Conservation (phyloP, 2,329 filamentous ascomycete species). For the Keithomyces neogunnii region DNA sequence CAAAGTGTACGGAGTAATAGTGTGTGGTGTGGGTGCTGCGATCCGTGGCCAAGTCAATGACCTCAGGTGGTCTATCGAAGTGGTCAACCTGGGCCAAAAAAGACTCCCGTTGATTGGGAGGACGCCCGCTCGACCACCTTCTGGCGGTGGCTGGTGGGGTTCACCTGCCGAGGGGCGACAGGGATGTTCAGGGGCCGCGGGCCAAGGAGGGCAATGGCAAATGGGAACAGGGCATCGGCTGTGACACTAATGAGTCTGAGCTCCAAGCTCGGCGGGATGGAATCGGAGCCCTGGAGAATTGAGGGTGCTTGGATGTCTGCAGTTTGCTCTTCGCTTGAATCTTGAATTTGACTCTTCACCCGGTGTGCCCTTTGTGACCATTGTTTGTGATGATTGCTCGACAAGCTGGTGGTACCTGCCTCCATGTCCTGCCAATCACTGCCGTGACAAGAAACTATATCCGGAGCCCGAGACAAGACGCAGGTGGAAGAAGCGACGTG, state of each 20-base stretch:
- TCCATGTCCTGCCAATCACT: not conserved
- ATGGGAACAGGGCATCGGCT: not conserved
- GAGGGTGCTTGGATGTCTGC: too few species aligned
- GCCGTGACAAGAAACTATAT: not conserved
- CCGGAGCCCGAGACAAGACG: not conserved
- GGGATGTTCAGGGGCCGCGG: conserved; percentile 1
- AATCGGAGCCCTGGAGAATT: not conserved
- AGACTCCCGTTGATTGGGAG: not conserved
- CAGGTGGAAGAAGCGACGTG: not conserved
- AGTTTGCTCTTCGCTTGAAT: not conserved
- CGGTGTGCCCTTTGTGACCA: not conserved
- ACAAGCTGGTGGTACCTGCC: not conserved
- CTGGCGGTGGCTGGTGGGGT: conserved; percentile 1
- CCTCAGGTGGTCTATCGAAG: not conserved
- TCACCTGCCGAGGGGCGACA: not conserved
- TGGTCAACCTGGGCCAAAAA: not conserved
- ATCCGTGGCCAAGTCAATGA: not conserved
- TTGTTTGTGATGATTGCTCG: not conserved
- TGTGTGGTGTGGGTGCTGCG: too few species aligned
- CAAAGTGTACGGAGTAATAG: too few species aligned
- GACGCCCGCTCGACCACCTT: not conserved
- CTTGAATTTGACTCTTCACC: not conserved
- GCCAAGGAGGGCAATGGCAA: conserved; percentile 1
- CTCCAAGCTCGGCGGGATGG: not conserved
- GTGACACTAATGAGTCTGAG: not conserved